Percentiles rank a stretch among this genome's conserved stretches.
These are phyloP conservation scores for Blattamonas nauphoetae DNA, from an alignment of 78 protist genomes.

Conservation along the genomic window DNA sequence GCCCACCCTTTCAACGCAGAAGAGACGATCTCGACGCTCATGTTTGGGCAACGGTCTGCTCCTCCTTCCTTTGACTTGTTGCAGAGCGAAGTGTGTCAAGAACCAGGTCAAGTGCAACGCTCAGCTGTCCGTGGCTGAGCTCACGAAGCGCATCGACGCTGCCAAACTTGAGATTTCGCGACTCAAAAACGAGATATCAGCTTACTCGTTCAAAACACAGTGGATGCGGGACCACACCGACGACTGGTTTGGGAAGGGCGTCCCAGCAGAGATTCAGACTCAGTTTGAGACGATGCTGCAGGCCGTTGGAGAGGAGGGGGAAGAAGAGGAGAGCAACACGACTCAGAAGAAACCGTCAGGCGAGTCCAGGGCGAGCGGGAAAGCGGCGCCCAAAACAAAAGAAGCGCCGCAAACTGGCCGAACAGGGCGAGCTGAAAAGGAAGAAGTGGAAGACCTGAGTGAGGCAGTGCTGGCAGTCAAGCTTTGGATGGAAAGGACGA, in stretches of 20 bases:
- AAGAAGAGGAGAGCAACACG: background rate
- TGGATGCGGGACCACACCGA: background rate
- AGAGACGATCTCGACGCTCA: constrained; percentile 33
- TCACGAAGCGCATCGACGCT: background rate
- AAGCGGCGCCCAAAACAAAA: no score
- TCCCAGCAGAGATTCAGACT: background rate
- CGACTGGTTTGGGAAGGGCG: background rate
- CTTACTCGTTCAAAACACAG: background rate
- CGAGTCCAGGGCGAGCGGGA: no score
- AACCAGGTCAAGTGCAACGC: constrained; percentile 66
- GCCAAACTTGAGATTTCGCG: constrained; percentile 4
- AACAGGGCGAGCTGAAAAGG: no score
- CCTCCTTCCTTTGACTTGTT: background rate
- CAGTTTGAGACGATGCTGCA: background rate
- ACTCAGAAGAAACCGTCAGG: no score
- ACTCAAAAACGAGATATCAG: background rate
- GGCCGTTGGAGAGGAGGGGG: background rate
- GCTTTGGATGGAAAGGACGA: no score
- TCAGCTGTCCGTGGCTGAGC: constrained; percentile 44
- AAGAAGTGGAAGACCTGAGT: no score
- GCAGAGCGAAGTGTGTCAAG: constrained; percentile 67
- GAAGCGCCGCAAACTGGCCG: no score
- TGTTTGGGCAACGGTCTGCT: constrained; percentile 19
- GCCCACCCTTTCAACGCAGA: constrained; percentile 19
- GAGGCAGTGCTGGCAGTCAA: no score